A percentile compares a stretch with the other conserved stretches of the same genome.
These are phyloP conservation scores for Acidiella bohemica DNA, from an alignment of 495 filamentous ascomycete species.

Conservation along the genomic window DNA sequence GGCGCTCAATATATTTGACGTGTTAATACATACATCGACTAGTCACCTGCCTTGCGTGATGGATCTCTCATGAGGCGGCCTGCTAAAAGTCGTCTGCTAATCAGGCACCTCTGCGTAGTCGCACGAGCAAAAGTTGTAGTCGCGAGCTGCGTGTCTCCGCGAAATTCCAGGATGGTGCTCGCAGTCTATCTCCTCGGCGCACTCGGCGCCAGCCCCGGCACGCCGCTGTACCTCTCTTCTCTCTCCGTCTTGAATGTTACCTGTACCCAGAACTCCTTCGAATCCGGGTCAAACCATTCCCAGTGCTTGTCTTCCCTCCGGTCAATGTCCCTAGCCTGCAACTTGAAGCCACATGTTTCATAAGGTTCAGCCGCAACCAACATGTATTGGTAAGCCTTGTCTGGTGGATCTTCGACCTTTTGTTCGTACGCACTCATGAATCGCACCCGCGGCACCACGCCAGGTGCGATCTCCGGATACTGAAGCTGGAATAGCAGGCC, in stretches of 20 bases:
- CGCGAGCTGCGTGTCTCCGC: no score
- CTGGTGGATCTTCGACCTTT: slow-evolving; percentile 86
- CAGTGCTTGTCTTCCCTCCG: slow-evolving; percentile 74
- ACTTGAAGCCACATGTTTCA: slow-evolving; percentile 91
- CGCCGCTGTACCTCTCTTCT: slow-evolving; percentile 88
- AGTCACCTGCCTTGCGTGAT: no score
- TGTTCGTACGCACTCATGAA: slow-evolving; percentile 98
- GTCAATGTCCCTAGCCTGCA: slow-evolving; percentile 91
- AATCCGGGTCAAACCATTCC: slow-evolving; percentile 90
- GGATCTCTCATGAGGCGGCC: no score
- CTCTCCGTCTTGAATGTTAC: slow-evolving; percentile 98
- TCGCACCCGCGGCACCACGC: slow-evolving; percentile 64
- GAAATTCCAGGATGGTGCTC: no score
- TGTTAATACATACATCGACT: no score
- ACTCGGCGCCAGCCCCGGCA: slow-evolving; percentile 70
- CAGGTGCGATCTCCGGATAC: slow-evolving; percentile 78
- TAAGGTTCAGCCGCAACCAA: slow-evolving; percentile 95
- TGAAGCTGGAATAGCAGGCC: slow-evolving; percentile 90
- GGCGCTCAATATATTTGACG: no score
- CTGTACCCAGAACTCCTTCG: slow-evolving; percentile 98
- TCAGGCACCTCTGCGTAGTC: no score
- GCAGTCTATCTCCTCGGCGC: slow-evolving; percentile 17
- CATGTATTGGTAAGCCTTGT: slow-evolving; percentile 87
- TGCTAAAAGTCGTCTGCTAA: no score
- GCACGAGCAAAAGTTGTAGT: no score